Evolutionary conservation across 768 basidiomycete species (phyloP).

Genomic region (Trichaptum fuscoviolaceum): DNA sequence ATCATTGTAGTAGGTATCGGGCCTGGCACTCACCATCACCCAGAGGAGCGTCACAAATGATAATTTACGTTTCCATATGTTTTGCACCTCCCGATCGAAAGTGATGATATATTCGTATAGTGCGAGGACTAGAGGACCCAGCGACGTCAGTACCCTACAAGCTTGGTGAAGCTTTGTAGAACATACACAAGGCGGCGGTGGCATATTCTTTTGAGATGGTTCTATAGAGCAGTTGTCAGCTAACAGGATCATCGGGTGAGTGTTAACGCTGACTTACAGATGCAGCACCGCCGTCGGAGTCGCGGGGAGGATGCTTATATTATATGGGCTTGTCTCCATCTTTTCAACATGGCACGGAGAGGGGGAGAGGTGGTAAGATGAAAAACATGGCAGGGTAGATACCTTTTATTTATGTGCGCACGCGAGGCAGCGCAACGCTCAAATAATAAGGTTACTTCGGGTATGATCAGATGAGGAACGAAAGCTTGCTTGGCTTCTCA

Average conservation of each 20-base stretch:
- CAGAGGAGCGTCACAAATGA: slow-evolving; percentile 10
- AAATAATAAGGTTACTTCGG: background rate
- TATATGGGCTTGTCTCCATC: background rate
- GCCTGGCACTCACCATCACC: background rate
- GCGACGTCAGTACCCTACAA: background rate
- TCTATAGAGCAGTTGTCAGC: background rate
- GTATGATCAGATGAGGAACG: background rate
- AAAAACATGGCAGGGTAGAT: background rate
- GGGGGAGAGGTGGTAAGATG: background rate
- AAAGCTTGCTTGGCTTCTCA: background rate
- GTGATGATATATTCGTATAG: slow-evolving; percentile 17
- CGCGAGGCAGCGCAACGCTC: background rate
- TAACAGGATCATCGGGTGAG: background rate
- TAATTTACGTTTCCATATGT: slow-evolving; percentile 11
- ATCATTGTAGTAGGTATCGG: background rate
- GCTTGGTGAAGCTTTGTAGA: background rate
- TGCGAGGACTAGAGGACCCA: slow-evolving; percentile 8
- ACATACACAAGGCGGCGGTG: background rate
- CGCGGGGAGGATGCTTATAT: background rate
- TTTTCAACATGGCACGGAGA: background rate
- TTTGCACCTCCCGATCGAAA: slow-evolving; percentile 12
- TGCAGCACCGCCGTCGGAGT: background rate
- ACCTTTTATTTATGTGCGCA: background rate
- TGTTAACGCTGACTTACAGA: background rate
- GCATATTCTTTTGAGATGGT: background rate